Evolutionary conservation across 495 filamentous ascomycete species (phyloP).

Genomic region (Tuber borchii): DNA sequence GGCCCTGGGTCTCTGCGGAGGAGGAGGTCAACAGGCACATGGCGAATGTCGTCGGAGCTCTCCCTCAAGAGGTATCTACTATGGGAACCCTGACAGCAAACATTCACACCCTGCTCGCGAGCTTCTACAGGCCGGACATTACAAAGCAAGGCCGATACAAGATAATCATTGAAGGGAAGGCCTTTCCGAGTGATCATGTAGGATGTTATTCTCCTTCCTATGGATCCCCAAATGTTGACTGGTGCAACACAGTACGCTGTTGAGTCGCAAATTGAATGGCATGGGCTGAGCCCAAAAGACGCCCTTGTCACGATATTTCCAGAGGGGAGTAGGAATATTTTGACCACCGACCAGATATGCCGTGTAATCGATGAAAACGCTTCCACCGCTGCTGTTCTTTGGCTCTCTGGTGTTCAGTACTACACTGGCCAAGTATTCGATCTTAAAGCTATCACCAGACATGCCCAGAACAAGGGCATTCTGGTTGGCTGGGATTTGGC

Average conservation of each 20-base stretch:
- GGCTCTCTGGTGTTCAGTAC: conserved; percentile 88
- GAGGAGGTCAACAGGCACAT: conserved; percentile 63
- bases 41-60: conserved; percentile 79
- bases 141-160: conserved; percentile 54
- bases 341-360: conserved; percentile 68
- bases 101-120: conserved; percentile 81
- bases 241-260: conserved; percentile 62
- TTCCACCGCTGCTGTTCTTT: conserved; percentile 64
- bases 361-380: conserved; percentile 71
- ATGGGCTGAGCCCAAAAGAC: conserved; percentile 59
- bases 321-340: conserved; percentile 46
- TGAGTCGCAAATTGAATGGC: conserved; percentile 77
- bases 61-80: conserved; percentile 70
- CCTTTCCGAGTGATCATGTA: conserved; percentile 90
- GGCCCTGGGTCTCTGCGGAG: conserved; percentile 76
- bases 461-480: conserved; percentile 69
- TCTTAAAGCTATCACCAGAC: conserved; percentile 72
- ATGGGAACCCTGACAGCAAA: conserved; percentile 94
- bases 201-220: conserved; percentile 15
- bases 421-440: conserved; percentile 91
- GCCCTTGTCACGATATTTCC: conserved; percentile 75
- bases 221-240: conserved; percentile 12
- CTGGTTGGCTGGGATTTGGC: conserved; percentile 91
- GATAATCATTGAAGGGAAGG: conserved; percentile 88
- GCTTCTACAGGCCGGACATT: conserved; percentile 75